Evolutionary conservation across 805 yeast species (phyloP), one percentile per base, ranked within the genome.

Genomic region (Candida odintsovae): DNA sequence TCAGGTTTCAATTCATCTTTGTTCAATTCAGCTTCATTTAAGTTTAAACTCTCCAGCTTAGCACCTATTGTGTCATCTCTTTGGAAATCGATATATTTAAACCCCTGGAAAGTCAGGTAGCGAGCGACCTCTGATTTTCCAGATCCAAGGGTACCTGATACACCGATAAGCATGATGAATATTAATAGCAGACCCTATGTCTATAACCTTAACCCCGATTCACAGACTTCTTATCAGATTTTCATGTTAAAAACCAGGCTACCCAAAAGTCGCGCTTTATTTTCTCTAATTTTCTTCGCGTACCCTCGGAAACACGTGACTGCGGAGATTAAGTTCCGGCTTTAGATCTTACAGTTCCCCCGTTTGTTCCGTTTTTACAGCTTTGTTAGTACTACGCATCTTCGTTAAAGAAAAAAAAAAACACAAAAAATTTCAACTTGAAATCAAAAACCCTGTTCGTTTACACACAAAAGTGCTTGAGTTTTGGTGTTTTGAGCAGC

Each of bases 121-220:
- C 77, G 64, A 1, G 80, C 80, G 2, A 83, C 80, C 48, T 80
- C 83, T 2, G 79, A 71, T 54, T 82, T 79, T 1, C 95, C 95
- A 15, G 90, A 73, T 39, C 80, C 72, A 0, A 75, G 56, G 0
- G 88, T 75, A 0, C 95, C 95, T 0, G 90, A 78, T 6, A 86
- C 71, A 3, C 92, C 94, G 21, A 86, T 75, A 38, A 87, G 70
- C 95, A 86, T 86, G 4, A 33, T 20, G 13, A 13, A 28, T n/a
- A 28, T 4, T 28, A 28, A n/a, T n/a, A n/a, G n/a, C n/a, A n/a
- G n/a, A n/a, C n/a, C n/a, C n/a, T n/a, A n/a, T n/a, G n/a, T n/a
- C n/a, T n/a, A n/a, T n/a, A n/a, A n/a, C n/a, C n/a, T n/a, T n/a
- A n/a, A n/a, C n/a, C n/a, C n/a, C n/a, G n/a, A n/a, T n/a, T n/a